A percentile compares a stretch with the other conserved stretches of the same genome.
phyloP scores from a whole-genome alignment of 2,329 filamentous ascomycete species.

The Colletotrichum truncatum region DNA sequence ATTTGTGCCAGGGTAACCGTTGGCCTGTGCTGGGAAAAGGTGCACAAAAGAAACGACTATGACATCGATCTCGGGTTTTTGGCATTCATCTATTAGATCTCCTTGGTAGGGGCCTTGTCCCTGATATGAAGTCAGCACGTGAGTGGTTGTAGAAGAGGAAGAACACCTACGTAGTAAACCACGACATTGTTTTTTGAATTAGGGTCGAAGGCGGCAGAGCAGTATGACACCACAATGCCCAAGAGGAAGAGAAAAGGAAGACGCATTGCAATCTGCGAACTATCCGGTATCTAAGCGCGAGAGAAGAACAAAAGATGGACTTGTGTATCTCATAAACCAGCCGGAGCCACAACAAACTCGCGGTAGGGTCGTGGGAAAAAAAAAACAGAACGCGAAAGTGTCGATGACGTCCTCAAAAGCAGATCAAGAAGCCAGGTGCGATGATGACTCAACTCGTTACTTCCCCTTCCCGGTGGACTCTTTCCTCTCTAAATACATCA shows the following conservation, averaged over 20 bases:
- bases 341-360: background rate
- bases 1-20: conserved; percentile 50
- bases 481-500: conserved; percentile 13
- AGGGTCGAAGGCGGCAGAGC: conserved; percentile 37
- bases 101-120: conserved; percentile 50
- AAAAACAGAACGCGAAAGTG: too few relatives aligned
- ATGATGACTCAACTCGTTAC: background rate
- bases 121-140: conserved; percentile 34
- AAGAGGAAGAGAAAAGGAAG: background rate
- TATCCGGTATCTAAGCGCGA: background rate
- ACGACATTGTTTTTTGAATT: conserved; percentile 48
- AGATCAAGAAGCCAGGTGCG: background rate
- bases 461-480: background rate
- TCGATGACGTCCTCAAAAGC: background rate
- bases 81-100: conserved; percentile 47
- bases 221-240: background rate
- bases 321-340: background rate
- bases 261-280: background rate
- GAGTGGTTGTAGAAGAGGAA: background rate
- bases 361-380: too few relatives aligned
- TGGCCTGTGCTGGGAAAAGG: conserved; percentile 50
- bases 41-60: conserved; percentile 54
- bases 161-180: conserved; percentile 49
- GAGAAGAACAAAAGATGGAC: background rate
- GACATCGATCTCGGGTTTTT: conserved; percentile 48